Evolutionary conservation across 345 rosid genomes (phyloP), one percentile per base, ranked within the genome.

Genomic region (Arabis alpina): DNA sequence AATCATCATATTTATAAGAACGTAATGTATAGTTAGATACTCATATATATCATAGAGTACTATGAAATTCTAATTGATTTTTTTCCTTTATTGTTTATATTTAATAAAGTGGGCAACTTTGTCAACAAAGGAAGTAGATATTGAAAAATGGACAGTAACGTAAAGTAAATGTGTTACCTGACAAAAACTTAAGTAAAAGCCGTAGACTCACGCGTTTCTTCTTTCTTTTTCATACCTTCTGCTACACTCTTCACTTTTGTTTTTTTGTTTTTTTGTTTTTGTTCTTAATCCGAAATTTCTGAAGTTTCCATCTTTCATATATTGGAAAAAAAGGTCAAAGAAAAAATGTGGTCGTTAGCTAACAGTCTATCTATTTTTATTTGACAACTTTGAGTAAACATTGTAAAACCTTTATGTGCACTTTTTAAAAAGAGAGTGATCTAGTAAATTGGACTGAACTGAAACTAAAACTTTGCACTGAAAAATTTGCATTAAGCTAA

Each of bases 101-200:
- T 45, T 8, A 15, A 37, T 54, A 55, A 65, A 65, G 45, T 65
- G 72, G 54, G 41, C 72, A 19, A 57, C 28, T 57, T 73, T 73
- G 72, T 73, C 66, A 73, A 65, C 47, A 41, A 66, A 50, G 47
- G 36, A 49, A 15, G 55, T 66, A 40, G 60, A 42, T 56, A 48
- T 41, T 49, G 58, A 1, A 39, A 36, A 36, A 51, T 49, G 37
- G 66, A 66, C 24, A 13, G 62, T 74, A 51, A 66, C 71, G 61
- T 66, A 56, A 49, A 73, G 52, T 19, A 66, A 74, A 66, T 74
- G 55, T 44, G 68, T 66, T 68, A 51, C 67, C 67, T 74, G 67
- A 59, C 72, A 42, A 71, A 36, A 12, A 62, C 54, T 44, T 61
- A 45, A 61, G 27, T 72, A 63, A 45, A 62, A 54, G 51, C 56